Evolutionary conservation across 768 basidiomycete genomes (phyloP).

Genomic region (Boletus subparvulus): DNA sequence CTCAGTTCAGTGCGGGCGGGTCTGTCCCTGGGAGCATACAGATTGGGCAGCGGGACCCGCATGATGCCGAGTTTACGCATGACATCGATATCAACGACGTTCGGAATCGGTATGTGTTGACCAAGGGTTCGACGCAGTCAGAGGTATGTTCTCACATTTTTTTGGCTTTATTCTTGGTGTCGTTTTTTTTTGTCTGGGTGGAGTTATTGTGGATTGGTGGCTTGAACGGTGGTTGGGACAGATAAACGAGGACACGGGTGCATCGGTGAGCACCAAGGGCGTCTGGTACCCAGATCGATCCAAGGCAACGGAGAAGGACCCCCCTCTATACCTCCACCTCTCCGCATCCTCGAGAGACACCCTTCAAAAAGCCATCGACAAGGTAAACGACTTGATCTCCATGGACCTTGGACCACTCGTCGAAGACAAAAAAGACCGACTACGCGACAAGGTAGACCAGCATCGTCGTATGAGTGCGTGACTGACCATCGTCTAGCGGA

Average conservation of each 20-base stretch:
- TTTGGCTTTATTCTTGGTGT: neutral
- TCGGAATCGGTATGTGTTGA: constrained; percentile 91
- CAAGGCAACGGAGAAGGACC: constrained; percentile 90
- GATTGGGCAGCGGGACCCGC: constrained; percentile 55
- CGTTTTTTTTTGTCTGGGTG: neutral
- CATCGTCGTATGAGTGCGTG: neutral
- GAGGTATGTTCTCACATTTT: constrained; percentile 55
- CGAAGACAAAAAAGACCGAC: constrained; percentile 70
- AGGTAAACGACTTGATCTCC: constrained; percentile 68
- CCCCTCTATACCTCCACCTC: constrained; percentile 92
- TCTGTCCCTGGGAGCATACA: constrained; percentile 39
- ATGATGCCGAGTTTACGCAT: constrained; percentile 79
- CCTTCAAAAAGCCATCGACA: constrained; percentile 66
- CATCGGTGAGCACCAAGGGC: constrained; percentile 90
- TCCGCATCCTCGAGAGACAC: constrained; percentile 69
- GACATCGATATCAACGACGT: constrained; percentile 98
- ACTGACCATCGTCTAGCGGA: constrained; percentile 52
- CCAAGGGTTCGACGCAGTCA: constrained; percentile 88
- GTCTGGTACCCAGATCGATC: constrained; percentile 93
- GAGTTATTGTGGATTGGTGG: neutral
- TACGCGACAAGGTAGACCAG: constrained; percentile 58
- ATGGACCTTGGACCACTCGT: constrained; percentile 80
- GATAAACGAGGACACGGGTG: constrained; percentile 93
- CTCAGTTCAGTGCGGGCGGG: constrained; percentile 62
- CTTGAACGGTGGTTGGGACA: constrained; percentile 34